Evolutionary conservation across 441 rosid genomes (phyloP).

Genomic region (Adansonia grandidieri): DNA sequence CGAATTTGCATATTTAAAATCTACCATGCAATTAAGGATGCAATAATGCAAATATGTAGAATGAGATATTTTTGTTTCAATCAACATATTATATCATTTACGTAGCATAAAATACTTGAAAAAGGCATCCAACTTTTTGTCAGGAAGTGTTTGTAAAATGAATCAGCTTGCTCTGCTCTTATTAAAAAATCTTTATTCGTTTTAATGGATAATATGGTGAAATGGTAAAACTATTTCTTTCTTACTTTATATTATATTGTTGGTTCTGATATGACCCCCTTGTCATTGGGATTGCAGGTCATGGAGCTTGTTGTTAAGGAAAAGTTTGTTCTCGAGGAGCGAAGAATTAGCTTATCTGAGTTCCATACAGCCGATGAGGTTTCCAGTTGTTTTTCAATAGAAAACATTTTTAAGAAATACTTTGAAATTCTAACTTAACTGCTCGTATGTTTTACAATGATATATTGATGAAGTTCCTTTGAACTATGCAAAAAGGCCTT

Average conservation of each 20-base stretch:
- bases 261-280: constrained; percentile 10
- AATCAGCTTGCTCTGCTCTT: background rate
- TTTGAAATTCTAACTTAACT: background rate
- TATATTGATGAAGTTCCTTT: constrained; percentile 7
- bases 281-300: constrained; percentile 48
- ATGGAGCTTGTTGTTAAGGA: constrained; percentile 80
- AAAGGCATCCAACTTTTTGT: background rate
- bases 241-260: background rate
- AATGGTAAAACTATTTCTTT: background rate
- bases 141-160: background rate
- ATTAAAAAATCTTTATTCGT: background rate
- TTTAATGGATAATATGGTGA: background rate
- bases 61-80: background rate
- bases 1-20: background rate
- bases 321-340: constrained; percentile 67
- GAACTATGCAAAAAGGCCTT: background rate
- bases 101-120: background rate
- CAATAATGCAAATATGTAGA: background rate
- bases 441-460: background rate
- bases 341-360: constrained; percentile 79
- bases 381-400: constrained; percentile 1
- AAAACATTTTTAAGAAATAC: background rate
- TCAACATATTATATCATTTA: background rate
- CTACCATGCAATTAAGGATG: background rate
- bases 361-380: constrained; percentile 94